Evolutionary conservation across 352 stramenopile species (phyloP).

Genomic region (Globisporangium spiculum): DNA sequence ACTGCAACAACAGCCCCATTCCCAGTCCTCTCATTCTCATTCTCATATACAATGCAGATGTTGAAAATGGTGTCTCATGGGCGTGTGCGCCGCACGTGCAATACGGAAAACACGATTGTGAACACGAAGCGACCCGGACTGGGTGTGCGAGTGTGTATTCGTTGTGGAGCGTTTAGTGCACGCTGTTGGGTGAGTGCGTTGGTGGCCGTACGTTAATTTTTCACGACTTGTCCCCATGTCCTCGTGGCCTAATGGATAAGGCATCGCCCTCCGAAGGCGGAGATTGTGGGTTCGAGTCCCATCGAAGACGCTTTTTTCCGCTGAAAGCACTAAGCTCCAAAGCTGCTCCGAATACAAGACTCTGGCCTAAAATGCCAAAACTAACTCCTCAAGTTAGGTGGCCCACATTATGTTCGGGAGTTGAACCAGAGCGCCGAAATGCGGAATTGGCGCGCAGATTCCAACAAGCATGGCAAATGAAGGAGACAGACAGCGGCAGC

Average conservation of each 20-base stretch:
- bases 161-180: neutral
- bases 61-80: neutral
- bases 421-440: too few relatives aligned
- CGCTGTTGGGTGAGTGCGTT: neutral
- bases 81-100: neutral
- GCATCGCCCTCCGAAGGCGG: constrained; percentile 23
- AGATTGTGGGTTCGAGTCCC: constrained; percentile 25
- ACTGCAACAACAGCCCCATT: neutral
- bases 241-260: constrained; percentile 22
- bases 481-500: too few relatives aligned
- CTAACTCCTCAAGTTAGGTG: neutral
- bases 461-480: too few relatives aligned
- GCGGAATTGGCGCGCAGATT: too few relatives aligned
- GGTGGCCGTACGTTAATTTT: neutral
- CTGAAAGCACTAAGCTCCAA: neutral
- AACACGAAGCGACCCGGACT: neutral
- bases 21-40: neutral
- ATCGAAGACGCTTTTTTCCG: constrained; percentile 17
- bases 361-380: neutral
- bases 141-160: neutral
- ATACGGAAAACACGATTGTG: neutral
- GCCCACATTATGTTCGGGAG: neutral
- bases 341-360: neutral
- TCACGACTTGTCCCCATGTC: neutral
- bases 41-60: neutral